Conservation (phyloP, 495 filamentous ascomycete genomes). For the Aspergillus coremiiformis region DNA sequence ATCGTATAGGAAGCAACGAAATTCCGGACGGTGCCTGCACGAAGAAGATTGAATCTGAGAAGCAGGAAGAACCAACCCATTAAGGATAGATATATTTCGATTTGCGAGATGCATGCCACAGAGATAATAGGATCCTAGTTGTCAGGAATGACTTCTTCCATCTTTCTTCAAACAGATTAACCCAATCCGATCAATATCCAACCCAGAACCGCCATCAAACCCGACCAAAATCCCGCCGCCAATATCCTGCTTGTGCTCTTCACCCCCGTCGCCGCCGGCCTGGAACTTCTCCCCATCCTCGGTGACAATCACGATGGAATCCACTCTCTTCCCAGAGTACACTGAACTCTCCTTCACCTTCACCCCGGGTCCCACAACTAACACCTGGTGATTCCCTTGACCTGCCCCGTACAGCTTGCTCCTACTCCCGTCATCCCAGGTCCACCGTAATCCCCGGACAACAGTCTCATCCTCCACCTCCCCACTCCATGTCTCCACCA, state of each 20-base stretch:
- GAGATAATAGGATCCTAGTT: too few species aligned
- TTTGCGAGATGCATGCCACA: too few species aligned
- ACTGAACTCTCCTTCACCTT: background rate
- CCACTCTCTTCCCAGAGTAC: background rate
- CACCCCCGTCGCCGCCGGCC: background rate
- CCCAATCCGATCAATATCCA: background rate
- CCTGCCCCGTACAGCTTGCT: background rate
- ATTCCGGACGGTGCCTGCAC: background rate
- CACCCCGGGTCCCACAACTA: background rate
- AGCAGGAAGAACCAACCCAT: too few species aligned
- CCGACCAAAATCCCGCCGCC: background rate
- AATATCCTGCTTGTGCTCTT: background rate
- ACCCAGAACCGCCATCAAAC: background rate
- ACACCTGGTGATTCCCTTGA: background rate
- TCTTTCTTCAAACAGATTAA: background rate
- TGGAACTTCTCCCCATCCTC: background rate
- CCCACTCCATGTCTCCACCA: background rate
- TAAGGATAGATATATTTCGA: too few species aligned
- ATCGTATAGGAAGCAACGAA: background rate
- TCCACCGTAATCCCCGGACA: background rate
- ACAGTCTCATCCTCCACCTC: background rate
- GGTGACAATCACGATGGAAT: background rate
- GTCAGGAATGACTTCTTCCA: too few species aligned
- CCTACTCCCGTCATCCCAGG: background rate
- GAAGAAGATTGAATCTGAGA: background rate